phyloP scores from a whole-genome alignment of 139 green algal genomes.

The Deuterostichococcus epilithicus region DNA sequence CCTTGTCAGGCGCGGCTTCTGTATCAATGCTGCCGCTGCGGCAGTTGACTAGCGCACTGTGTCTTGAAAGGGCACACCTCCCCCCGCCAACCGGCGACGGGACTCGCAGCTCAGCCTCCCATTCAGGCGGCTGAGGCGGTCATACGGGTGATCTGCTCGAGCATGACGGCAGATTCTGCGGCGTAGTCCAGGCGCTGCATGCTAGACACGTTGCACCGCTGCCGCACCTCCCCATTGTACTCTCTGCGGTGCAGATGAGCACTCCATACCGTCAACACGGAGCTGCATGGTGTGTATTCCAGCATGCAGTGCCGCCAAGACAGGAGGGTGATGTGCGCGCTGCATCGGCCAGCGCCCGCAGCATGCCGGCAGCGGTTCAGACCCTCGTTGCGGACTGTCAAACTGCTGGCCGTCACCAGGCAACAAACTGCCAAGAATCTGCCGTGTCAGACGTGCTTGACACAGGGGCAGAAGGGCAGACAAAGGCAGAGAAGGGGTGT shows the following conservation, averaged over 20 bases:
- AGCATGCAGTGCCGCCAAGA: neutral
- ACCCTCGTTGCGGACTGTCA: neutral
- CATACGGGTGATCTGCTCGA: slow-evolving; percentile 31
- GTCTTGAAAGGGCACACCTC: too few species aligned
- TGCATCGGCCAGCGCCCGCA: too few species aligned
- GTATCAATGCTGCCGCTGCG: too few species aligned
- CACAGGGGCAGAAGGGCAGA: neutral
- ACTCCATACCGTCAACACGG: too few species aligned
- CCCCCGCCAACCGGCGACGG: too few species aligned
- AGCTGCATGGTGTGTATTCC: neutral
- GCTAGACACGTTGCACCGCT: slow-evolving; percentile 47
- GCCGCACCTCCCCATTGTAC: slow-evolving; percentile 65
- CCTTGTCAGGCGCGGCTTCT: too few species aligned
- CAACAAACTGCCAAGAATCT: neutral
- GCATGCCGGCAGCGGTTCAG: too few species aligned
- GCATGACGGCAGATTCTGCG: slow-evolving; percentile 37
- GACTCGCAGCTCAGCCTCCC: neutral
- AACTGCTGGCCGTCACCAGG: neutral
- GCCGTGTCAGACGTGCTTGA: neutral
- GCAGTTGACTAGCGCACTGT: too few species aligned
- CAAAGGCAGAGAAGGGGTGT: neutral
- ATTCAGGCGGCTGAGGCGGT: neutral
- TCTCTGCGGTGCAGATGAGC: slow-evolving; percentile 31
- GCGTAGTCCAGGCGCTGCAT: slow-evolving; percentile 48
- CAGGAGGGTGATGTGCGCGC: neutral